phyloP scores from a whole-genome alignment of 306 rosid species.

The Castanospermum australe region DNA sequence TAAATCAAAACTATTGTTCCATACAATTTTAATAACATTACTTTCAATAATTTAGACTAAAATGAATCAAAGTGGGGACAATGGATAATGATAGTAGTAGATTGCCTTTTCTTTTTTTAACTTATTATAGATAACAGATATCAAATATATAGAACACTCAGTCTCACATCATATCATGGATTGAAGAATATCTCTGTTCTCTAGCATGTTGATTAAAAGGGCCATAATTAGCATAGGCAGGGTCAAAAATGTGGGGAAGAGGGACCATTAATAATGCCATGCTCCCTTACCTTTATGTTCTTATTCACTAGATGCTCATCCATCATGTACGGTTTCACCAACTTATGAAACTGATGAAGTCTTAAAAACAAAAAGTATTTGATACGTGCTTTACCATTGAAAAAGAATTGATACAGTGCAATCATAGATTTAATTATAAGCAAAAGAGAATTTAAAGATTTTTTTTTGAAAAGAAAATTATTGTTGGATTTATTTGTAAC shows the following conservation, averaged over 20 bases:
- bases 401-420: neutral
- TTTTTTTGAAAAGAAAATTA: neutral
- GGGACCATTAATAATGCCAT: neutral
- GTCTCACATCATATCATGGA: constrained; percentile 11
- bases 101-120: constrained; percentile 19
- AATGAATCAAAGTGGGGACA: constrained; percentile 24
- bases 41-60: neutral
- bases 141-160: neutral
- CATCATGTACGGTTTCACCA: neutral
- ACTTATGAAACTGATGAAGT: neutral
- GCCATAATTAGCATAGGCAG: constrained; percentile 1
- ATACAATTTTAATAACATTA: too few relatives aligned
- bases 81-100: neutral
- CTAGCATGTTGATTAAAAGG: neutral
- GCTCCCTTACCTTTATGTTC: neutral
- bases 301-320: neutral
- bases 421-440: neutral
- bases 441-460: neutral
- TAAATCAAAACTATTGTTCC: too few relatives aligned
- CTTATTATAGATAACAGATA: neutral
- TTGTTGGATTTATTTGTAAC: neutral
- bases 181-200: neutral
- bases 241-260: neutral
- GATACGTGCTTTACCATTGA: neutral
- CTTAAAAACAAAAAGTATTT: neutral